Evolutionary conservation across 129 eudicot genomes (phyloP).

Genomic region (Escallonia rubra): DNA sequence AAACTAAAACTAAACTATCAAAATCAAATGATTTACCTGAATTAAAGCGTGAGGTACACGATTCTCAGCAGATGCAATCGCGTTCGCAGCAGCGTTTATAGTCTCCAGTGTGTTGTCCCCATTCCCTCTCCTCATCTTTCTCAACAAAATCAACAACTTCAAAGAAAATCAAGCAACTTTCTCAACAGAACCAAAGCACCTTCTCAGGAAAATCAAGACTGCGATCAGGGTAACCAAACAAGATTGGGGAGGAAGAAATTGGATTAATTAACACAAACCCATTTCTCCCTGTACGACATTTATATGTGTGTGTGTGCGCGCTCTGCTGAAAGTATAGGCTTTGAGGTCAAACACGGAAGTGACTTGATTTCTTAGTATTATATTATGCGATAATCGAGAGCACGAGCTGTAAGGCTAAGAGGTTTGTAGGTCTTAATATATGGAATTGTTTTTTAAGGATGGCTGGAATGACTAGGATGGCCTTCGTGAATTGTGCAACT

Average conservation of each 20-base stretch:
- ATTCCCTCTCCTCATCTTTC: constrained; percentile 7
- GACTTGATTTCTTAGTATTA: too few relatives aligned
- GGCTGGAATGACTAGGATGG: too few relatives aligned
- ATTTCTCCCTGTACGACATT: too few relatives aligned
- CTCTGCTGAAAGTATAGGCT: too few relatives aligned
- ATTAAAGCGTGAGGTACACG: constrained; percentile 34
- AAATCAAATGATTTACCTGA: constrained; percentile 24
- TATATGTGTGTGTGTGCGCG: too few relatives aligned
- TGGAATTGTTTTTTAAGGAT: too few relatives aligned
- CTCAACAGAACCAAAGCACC: not conserved
- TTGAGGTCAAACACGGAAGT: too few relatives aligned
- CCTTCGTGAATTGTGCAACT: too few relatives aligned
- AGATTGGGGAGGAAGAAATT: not conserved
- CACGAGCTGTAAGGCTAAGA: not conserved
- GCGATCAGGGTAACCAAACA: constrained; percentile 8
- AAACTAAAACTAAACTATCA: not conserved
- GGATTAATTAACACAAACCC: too few relatives aligned
- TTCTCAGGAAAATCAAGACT: not conserved
- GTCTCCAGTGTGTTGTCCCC: constrained; percentile 40
- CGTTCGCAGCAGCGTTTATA: constrained; percentile 50
- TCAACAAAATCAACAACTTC: not conserved
- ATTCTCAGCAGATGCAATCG: constrained; percentile 43
- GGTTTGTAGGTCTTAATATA: too few relatives aligned
- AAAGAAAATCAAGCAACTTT: not conserved
- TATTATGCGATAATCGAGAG: not conserved